phyloP scores from a whole-genome alignment of 257 asterid genomes.

The Solanum paucissectum region DNA sequence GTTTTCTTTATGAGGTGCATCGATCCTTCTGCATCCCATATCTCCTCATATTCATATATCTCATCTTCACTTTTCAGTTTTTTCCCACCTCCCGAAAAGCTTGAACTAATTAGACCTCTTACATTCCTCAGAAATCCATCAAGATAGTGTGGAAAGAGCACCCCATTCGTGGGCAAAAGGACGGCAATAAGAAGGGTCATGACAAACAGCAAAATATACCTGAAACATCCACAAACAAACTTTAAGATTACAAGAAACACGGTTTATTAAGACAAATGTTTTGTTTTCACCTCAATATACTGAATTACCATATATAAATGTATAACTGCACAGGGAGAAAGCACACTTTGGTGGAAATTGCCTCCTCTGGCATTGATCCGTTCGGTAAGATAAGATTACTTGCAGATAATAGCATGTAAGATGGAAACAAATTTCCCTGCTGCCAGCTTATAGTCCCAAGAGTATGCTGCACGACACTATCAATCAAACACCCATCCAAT shows the following conservation, averaged over 20 bases:
- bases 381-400: conserved; percentile 27
- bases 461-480: conserved; percentile 62
- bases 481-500: conserved; percentile 15
- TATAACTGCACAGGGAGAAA: conserved; percentile 77
- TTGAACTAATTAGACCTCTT: conserved; percentile 21
- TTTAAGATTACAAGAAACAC: neutral
- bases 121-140: conserved; percentile 24
- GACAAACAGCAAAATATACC: conserved; percentile 69
- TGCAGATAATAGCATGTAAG: conserved; percentile 84
- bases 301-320: conserved; percentile 68
- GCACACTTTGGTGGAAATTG: conserved; percentile 54
- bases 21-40: conserved; percentile 96
- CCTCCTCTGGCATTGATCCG: conserved; percentile 25
- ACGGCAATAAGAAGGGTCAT: conserved; percentile 50
- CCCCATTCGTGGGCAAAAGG: conserved; percentile 63
- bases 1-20: conserved; percentile 88
- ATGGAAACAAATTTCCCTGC: conserved; percentile 87
- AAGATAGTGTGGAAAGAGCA: conserved; percentile 23
- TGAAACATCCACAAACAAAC: conserved; percentile 18
- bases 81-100: conserved; percentile 24
- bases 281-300: neutral
- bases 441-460: conserved; percentile 99
- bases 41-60: conserved; percentile 67
- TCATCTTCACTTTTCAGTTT: conserved; percentile 89
- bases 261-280: neutral